Evolutionary conservation across 441 rosid genomes (phyloP).

Genomic region (Eruca vesicaria): DNA sequence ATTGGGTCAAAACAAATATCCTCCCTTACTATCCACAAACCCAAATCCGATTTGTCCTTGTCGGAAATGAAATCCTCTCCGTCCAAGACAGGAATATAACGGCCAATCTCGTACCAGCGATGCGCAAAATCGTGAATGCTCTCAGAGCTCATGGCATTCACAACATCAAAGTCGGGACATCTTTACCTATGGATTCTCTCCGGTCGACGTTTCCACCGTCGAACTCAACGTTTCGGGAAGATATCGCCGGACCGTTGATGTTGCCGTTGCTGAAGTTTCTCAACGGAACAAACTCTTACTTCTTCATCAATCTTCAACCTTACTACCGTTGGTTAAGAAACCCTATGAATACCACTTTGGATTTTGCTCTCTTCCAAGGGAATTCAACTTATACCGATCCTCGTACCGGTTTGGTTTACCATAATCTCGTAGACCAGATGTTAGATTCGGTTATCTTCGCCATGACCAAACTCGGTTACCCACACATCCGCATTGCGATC

Average conservation of each 20-base stretch:
- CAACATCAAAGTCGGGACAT: constrained; percentile 72
- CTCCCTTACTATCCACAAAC: constrained; percentile 59
- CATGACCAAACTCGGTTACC: constrained; percentile 59
- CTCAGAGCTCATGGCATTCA: constrained; percentile 42
- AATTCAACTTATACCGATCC: constrained; percentile 57
- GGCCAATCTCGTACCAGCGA: constrained; percentile 61
- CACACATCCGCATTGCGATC: constrained; percentile 43
- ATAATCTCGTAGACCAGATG: constrained; percentile 81
- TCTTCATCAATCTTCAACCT: constrained; percentile 78
- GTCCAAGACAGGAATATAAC: constrained; percentile 37
- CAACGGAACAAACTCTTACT: constrained; percentile 65
- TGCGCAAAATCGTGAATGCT: constrained; percentile 52
- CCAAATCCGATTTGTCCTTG: constrained; percentile 57
- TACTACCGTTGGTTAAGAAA: constrained; percentile 66
- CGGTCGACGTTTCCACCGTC: constrained; percentile 71
- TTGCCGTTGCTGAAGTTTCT: constrained; percentile 60
- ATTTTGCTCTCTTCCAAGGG: constrained; percentile 53
- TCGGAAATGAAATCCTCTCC: constrained; percentile 69
- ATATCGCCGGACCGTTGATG: constrained; percentile 49
- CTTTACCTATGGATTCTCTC: constrained; percentile 68
- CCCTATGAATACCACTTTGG: constrained; percentile 41
- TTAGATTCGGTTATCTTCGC: constrained; percentile 65
- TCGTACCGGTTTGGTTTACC: constrained; percentile 48
- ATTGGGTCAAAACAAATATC: constrained; percentile 67
- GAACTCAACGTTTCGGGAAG: constrained; percentile 53